phyloP scores from a whole-genome alignment of 2,329 filamentous ascomycete genomes.

The Colletotrichum lentis region DNA sequence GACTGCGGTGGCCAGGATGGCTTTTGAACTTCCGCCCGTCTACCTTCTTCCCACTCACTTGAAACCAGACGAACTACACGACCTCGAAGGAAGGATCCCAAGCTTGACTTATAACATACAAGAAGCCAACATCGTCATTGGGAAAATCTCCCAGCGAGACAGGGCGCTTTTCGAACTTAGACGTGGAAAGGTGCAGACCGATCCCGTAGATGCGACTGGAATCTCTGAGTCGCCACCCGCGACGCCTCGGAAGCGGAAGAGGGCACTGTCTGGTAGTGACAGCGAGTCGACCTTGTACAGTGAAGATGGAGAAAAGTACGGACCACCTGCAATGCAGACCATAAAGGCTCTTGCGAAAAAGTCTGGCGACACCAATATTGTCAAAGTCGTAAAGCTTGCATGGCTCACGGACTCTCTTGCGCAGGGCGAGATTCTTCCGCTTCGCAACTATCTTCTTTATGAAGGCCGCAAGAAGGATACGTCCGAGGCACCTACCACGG shows the following conservation, averaged over 20 bases:
- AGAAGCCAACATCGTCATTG: slow-evolving; percentile 78
- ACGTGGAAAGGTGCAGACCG: slow-evolving; percentile 67
- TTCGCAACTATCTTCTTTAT: slow-evolving; percentile 63
- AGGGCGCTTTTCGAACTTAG: slow-evolving; percentile 82
- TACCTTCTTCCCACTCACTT: slow-evolving; percentile 79
- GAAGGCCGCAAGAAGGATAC: slow-evolving; percentile 51
- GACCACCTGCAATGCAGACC: neutral
- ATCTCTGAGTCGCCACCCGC: neutral
- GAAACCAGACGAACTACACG: slow-evolving; percentile 66
- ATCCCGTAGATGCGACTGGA: slow-evolving; percentile 51
- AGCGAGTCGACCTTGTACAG: slow-evolving; percentile 40
- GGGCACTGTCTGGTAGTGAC: slow-evolving; percentile 37
- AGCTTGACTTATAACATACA: slow-evolving; percentile 74
- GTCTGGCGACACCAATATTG: slow-evolving; percentile 39
- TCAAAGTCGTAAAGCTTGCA: slow-evolving; percentile 65
- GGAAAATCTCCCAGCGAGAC: slow-evolving; percentile 73
- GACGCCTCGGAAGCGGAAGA: neutral
- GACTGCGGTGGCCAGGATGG: slow-evolving; percentile 4
- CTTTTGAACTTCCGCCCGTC: slow-evolving; percentile 65
- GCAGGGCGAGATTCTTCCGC: slow-evolving; percentile 54
- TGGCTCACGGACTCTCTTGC: slow-evolving; percentile 66
- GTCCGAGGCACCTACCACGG: neutral
- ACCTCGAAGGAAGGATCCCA: slow-evolving; percentile 70
- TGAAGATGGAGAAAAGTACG: slow-evolving; percentile 6
- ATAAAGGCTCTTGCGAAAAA: neutral